These are phyloP conservation scores for Leishmania guyanensis DNA, from an alignment of 208 protist genomes.

Conservation along the genomic window DNA sequence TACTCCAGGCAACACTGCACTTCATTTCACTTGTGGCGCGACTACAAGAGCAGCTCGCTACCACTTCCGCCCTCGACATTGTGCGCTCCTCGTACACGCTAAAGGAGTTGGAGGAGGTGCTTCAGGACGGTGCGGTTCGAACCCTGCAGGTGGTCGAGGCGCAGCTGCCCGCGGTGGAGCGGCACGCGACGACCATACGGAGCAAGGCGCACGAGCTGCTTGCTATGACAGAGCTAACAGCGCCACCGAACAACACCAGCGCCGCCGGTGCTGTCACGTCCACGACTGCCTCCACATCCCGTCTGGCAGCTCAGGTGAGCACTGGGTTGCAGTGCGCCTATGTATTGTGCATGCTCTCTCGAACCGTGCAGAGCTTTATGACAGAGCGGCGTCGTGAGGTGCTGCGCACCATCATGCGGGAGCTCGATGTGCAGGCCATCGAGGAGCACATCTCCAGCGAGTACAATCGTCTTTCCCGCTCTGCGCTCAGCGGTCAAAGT, in stretches of 20 bases:
- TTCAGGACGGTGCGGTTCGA: slow-evolving; percentile 36
- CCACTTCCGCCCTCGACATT: slow-evolving; percentile 36
- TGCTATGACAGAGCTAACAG: slow-evolving; percentile 33
- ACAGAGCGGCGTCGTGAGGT: slow-evolving; percentile 77
- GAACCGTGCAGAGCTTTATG: slow-evolving; percentile 62
- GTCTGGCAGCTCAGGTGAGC: slow-evolving; percentile 36
- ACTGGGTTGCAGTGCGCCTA: slow-evolving; percentile 69
- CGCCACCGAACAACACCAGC: background rate
- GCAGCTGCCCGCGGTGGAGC: slow-evolving; percentile 52
- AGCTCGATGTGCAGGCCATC: slow-evolving; percentile 63
- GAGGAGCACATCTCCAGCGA: slow-evolving; percentile 42
- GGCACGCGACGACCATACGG: slow-evolving; percentile 47
- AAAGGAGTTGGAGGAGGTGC: slow-evolving; percentile 67
- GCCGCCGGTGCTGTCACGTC: background rate
- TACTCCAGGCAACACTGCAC: slow-evolving; percentile 54
- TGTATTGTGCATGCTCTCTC: slow-evolving; percentile 53
- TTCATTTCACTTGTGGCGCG: slow-evolving; percentile 55
- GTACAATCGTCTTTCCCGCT: slow-evolving; percentile 15
- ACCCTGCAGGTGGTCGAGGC: slow-evolving; percentile 68
- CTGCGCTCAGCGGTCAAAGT: background rate
- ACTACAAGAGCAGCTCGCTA: slow-evolving; percentile 49
- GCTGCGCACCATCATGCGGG: slow-evolving; percentile 59
- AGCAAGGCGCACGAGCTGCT: slow-evolving; percentile 61
- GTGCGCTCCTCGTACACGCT: slow-evolving; percentile 64
- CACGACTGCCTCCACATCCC: slow-evolving; percentile 9